phyloP scores from a whole-genome alignment of 495 filamentous ascomycete genomes.

The Neurospora intermedia region DNA sequence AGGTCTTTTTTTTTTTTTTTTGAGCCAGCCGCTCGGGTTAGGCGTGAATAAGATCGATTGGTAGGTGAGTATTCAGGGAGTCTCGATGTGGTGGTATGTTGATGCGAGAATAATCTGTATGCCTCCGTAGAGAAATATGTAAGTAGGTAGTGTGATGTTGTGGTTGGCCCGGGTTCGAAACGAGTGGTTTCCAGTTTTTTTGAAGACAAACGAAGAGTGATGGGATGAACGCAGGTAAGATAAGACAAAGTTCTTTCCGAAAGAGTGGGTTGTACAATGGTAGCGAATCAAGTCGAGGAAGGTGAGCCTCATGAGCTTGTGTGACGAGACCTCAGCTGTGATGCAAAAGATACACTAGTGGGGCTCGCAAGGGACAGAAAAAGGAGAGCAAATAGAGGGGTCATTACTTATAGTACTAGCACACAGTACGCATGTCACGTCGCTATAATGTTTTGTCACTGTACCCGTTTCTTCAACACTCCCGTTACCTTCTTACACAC shows the following conservation, averaged over 20 bases:
- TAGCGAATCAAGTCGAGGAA: neutral
- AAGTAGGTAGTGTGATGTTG: neutral
- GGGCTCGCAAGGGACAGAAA: neutral
- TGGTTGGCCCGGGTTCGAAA: neutral
- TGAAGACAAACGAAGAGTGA: neutral
- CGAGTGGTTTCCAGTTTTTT: neutral
- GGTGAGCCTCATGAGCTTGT: neutral
- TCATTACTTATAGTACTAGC: neutral
- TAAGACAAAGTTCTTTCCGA: neutral
- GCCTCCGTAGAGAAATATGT: neutral
- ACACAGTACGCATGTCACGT: neutral
- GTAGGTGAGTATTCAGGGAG: too few relatives aligned
- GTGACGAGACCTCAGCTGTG: neutral
- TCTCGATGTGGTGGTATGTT: neutral
- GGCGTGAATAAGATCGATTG: too few relatives aligned
- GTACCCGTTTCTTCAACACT: neutral
- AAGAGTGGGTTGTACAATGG: neutral
- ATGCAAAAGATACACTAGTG: neutral
- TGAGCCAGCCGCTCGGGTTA: too few relatives aligned
- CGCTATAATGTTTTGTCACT: neutral
- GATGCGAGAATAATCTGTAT: neutral
- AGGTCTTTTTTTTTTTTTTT: too few relatives aligned
- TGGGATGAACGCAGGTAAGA: neutral
- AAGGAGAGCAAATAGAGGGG: neutral
- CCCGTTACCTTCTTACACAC: neutral